Evolutionary conservation across 441 rosid genomes (phyloP).

Genomic region (Dalechampia spathulata): DNA sequence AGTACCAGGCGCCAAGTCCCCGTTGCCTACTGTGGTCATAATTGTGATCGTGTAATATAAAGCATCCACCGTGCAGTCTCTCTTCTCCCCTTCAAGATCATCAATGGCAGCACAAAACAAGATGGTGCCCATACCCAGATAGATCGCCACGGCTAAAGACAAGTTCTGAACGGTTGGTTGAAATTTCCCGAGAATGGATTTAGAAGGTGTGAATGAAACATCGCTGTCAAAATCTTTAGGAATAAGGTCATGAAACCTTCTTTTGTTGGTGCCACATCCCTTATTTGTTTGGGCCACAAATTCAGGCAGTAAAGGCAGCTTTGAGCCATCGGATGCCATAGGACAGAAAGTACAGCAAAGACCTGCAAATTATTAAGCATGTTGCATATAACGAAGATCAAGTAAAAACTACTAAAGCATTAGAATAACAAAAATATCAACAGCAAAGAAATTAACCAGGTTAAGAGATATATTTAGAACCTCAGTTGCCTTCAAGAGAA

Average conservation of each 20-base stretch:
- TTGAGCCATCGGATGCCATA: constrained; percentile 39
- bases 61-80: constrained; percentile 45
- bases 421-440: too few relatives aligned
- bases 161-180: constrained; percentile 32
- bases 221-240: constrained; percentile 17
- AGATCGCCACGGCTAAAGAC: constrained; percentile 30
- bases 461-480: too few relatives aligned
- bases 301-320: too few relatives aligned
- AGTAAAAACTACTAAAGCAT: too few relatives aligned
- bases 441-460: too few relatives aligned
- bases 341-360: neutral
- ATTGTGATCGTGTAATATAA: constrained; percentile 56
- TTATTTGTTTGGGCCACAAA: too few relatives aligned
- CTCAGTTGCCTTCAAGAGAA: too few relatives aligned
- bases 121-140: constrained; percentile 40
- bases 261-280: constrained; percentile 20
- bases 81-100: constrained; percentile 50
- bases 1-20: constrained; percentile 64
- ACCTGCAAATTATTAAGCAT: too few relatives aligned
- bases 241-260: constrained; percentile 36
- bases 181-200: constrained; percentile 25
- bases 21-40: constrained; percentile 78
- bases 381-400: too few relatives aligned
- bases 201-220: constrained; percentile 19
- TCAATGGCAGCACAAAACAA: constrained; percentile 37